Evolutionary conservation across 163 green algal species (phyloP), one percentile per base, ranked within the genome.

Genomic region (Scenedesmus sp.): DNA sequence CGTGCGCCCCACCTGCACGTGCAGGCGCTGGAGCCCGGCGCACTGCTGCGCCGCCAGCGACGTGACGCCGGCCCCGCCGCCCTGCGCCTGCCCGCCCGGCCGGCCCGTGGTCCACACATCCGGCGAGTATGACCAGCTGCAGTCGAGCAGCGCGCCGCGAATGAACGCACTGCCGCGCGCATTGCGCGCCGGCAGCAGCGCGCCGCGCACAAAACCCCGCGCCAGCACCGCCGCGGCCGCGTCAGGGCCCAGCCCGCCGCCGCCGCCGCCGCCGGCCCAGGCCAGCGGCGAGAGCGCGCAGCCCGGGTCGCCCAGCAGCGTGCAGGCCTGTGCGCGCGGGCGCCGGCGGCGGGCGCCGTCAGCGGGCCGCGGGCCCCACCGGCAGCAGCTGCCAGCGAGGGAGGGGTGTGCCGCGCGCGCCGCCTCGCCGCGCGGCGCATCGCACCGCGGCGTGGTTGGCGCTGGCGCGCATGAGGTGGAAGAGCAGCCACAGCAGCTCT

Each of bases 401-500:
- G 22, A 57, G 20, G n/a, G 5, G 5, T 14, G 17, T 17, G 67
- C 53, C 50, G 74, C 48, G 15, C 17, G 48, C 17, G 17, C n/a
- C n/a, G n/a, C n/a, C n/a, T n/a, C n/a, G n/a, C n/a, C n/a, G n/a
- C n/a, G n/a, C n/a, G n/a, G 22, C 22, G 22, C 22, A 65, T 28
- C n/a, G 58, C 28, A 62, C 50, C 48, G 45, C 63, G 22, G 45
- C 20, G 18, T 31, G 10, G 65, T 63, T 75, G 22, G 45, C 36
- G 45, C 77, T 87, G 81, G 87, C 86, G 24, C 67, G 66, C 54
- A 87, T 60, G 36, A 84, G 45, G 75, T 86, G 88, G 83, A 87
- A 93, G 15, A 93, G 22, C 66, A 94, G 92, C 88, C 90, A 94
- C 60, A 92, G 33, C 39, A 79, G 50, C 84, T 94, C 90, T 3